These are phyloP conservation scores for Biancaea sappan DNA, from an alignment of 306 rosid species.

Conservation along the genomic window DNA sequence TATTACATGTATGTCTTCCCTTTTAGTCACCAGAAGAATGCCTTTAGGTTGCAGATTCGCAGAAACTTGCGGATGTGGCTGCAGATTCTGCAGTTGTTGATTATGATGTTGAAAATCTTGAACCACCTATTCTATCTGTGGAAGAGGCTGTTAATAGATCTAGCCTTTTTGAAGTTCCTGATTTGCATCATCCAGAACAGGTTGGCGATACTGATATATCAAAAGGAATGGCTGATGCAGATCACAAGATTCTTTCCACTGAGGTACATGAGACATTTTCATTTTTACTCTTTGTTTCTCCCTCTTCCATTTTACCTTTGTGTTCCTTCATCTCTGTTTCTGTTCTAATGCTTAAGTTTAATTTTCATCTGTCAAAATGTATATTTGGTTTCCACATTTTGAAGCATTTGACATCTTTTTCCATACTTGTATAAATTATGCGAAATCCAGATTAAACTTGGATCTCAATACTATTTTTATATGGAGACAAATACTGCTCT, in stretches of 20 bases:
- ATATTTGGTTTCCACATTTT: background rate
- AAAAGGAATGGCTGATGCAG: conserved; percentile 90
- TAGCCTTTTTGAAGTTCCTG: conserved; percentile 69
- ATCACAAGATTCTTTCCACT: conserved; percentile 66
- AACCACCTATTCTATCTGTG: conserved; percentile 70
- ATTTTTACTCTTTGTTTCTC: conserved; percentile 14
- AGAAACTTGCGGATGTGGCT: conserved; percentile 80
- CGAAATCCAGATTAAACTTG: conserved; percentile 68
- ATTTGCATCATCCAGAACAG: conserved; percentile 47
- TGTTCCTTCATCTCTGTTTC: background rate
- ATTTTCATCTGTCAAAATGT: background rate
- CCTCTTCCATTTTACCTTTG: background rate
- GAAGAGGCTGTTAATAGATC: conserved; percentile 82
- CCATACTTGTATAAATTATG: background rate
- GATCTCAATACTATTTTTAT: conserved; percentile 90
- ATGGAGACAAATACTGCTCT: conserved; percentile 93
- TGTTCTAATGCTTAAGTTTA: background rate
- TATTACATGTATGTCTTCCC: too few species aligned
- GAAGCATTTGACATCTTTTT: background rate
- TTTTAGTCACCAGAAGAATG: too few species aligned
- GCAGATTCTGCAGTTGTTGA: conserved; percentile 67
- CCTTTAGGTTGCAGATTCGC: conserved; percentile 86
- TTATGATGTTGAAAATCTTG: conserved; percentile 63
- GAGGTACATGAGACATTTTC: conserved; percentile 52
- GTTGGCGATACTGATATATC: conserved; percentile 86